Evolutionary conservation across 108 stramenopile genomes (phyloP).

Genomic region (Poteriospumella lacustris): DNA sequence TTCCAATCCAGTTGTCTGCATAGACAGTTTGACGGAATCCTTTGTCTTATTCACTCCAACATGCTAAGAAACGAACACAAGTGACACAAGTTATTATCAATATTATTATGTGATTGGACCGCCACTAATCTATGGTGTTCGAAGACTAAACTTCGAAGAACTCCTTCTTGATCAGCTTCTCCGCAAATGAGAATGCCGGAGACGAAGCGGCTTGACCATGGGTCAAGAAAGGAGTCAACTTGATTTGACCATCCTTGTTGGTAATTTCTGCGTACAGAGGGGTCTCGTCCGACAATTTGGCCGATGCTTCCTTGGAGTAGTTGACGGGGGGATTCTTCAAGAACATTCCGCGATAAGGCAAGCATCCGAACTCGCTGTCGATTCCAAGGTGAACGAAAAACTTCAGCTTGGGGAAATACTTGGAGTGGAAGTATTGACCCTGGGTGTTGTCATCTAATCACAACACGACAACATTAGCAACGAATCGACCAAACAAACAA

Average conservation of each 20-base stretch:
- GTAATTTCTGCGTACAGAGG: neutral
- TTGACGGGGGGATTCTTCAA: neutral
- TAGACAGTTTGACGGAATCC: too few species aligned
- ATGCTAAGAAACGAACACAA: too few species aligned
- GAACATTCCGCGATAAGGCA: neutral
- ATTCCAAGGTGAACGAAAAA: neutral
- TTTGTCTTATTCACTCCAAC: too few species aligned
- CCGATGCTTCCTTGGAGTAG: neutral
- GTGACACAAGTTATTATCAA: too few species aligned
- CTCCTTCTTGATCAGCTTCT: neutral
- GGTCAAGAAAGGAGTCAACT: neutral
- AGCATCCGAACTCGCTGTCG: neutral
- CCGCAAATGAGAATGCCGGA: neutral
- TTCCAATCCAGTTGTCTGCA: too few species aligned
- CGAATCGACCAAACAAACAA: neutral
- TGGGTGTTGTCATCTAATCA: slow-evolving; percentile 2
- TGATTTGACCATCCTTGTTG: neutral
- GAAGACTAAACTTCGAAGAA: neutral
- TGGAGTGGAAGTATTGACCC: slow-evolving; percentile 1
- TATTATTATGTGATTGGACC: too few species aligned
- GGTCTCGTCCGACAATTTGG: neutral
- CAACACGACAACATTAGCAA: neutral
- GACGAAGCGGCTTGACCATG: neutral
- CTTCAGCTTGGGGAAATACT: neutral
- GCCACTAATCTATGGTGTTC: too few species aligned